A percentile compares a stretch with the other conserved stretches of the same genome.
Conservation (phyloP, 441 rosid species). For the Pelargonium cotyledonis region DNA sequence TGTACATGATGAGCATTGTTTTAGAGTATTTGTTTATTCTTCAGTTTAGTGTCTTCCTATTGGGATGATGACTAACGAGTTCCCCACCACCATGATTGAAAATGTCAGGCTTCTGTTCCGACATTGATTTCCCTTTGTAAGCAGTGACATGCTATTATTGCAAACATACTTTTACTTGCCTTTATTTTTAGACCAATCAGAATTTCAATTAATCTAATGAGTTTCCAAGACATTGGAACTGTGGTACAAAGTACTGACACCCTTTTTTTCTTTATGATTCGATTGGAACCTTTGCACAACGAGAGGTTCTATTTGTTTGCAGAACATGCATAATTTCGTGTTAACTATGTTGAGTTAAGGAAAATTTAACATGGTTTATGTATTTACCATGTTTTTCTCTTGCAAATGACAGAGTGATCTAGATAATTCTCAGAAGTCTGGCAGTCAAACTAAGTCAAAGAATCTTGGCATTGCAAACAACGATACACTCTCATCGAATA, state of each 20-base stretch:
- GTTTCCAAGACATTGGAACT: neutral
- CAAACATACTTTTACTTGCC: too few species aligned
- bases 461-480: constrained; percentile 31
- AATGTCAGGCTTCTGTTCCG: too few species aligned
- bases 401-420: constrained; percentile 62
- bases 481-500: constrained; percentile 32
- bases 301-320: neutral
- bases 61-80: too few species aligned
- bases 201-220: neutral
- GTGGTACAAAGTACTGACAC: neutral
- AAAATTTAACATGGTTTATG: neutral
- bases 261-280: neutral
- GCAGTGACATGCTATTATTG: too few species aligned
- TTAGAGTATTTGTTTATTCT: neutral
- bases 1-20: neutral
- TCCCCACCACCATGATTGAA: too few species aligned
- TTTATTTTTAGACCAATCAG: too few species aligned
- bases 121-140: too few species aligned
- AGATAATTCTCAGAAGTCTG: constrained; percentile 43
- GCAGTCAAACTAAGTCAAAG: constrained; percentile 32
- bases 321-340: constrained; percentile 1
- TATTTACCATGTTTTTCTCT: constrained; percentile 18
- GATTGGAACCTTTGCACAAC: neutral
- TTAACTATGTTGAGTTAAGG: neutral
- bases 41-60: too few species aligned